Percentiles rank a stretch among this genome's conserved stretches.
Evolutionary conservation across 257 asterid species (phyloP).

Genomic region (Leonotis leonurus): DNA sequence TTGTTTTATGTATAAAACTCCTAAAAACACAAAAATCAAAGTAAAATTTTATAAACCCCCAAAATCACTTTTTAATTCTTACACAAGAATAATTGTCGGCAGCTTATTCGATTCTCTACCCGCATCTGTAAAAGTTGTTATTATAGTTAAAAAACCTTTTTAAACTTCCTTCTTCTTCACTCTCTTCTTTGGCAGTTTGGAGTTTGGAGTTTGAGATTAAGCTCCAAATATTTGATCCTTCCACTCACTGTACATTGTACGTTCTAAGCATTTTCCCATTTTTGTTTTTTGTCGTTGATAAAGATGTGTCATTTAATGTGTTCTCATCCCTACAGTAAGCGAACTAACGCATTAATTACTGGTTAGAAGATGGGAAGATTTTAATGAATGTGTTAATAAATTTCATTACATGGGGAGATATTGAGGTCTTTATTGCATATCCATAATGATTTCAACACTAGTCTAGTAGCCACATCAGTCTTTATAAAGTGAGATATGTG

Average conservation of each 20-base stretch:
- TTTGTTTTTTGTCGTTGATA: too few species aligned
- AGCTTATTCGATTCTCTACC: constrained; percentile 12
- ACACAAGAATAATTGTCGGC: constrained; percentile 30
- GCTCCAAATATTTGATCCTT: too few species aligned
- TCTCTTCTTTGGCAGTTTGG: background rate
- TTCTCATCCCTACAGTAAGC: too few species aligned
- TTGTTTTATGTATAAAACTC: too few species aligned
- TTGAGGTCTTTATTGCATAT: background rate
- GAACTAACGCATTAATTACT: background rate
- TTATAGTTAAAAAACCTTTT: constrained; percentile 2
- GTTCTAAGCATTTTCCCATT: too few species aligned
- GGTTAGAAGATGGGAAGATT: too few species aligned
- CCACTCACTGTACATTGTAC: too few species aligned
- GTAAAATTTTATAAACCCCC: background rate
- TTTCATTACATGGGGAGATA: background rate
- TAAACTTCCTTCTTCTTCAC: background rate
- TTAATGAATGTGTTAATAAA: too few species aligned
- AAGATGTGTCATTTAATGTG: too few species aligned
- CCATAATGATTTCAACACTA: background rate
- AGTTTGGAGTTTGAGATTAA: too few species aligned
- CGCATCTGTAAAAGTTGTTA: constrained; percentile 12
- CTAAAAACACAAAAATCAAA: too few species aligned
- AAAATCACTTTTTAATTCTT: constrained; percentile 1
- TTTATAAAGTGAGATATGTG: background rate
- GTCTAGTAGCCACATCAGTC: too few species aligned